These are phyloP conservation scores for Berkeleyomyces basicola DNA, from an alignment of 2,329 filamentous ascomycete genomes.

Conservation along the genomic window DNA sequence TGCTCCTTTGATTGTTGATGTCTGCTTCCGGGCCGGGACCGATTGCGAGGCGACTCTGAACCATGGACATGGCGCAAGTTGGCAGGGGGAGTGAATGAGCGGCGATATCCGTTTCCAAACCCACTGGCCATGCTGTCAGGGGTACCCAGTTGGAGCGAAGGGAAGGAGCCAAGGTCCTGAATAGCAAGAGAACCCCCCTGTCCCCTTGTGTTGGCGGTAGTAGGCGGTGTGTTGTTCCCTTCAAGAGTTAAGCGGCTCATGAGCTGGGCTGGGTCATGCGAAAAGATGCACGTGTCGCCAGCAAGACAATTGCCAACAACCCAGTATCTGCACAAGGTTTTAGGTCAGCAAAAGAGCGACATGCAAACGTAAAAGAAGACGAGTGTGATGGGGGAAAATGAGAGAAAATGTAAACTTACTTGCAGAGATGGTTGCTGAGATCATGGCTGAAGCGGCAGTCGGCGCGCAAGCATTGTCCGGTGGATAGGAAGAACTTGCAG, in stretches of 20 bases:
- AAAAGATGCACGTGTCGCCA: constrained; percentile 88
- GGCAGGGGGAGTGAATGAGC: constrained; percentile 47
- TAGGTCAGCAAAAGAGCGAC: background rate
- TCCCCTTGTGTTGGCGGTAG: constrained; percentile 25
- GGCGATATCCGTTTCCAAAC: constrained; percentile 30
- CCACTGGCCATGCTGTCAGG: constrained; percentile 35
- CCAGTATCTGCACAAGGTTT: constrained; percentile 54
- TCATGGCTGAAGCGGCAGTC: constrained; percentile 97
- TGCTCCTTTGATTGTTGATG: constrained; percentile 39
- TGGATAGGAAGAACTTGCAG: constrained; percentile 93
- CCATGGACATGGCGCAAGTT: constrained; percentile 49
- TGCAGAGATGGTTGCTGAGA: constrained; percentile 90
- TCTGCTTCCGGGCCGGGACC: constrained; percentile 72
- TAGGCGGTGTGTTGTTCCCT: constrained; percentile 44
- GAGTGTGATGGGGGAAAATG: background rate
- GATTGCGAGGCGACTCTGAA: constrained; percentile 48
- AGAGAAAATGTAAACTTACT: constrained; percentile 43
- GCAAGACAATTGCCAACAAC: constrained; percentile 89
- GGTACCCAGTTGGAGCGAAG: constrained; percentile 47
- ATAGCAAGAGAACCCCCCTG: constrained; percentile 53
- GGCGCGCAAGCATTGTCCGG: constrained; percentile 84
- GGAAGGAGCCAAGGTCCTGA: constrained; percentile 74
- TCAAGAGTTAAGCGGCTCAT: constrained; percentile 67
- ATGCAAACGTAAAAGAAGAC: constrained; percentile 10
- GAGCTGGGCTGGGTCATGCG: constrained; percentile 78